Evolutionary conservation across 2,329 filamentous ascomycete genomes (phyloP).

Genomic region (Trichophyton simii): DNA sequence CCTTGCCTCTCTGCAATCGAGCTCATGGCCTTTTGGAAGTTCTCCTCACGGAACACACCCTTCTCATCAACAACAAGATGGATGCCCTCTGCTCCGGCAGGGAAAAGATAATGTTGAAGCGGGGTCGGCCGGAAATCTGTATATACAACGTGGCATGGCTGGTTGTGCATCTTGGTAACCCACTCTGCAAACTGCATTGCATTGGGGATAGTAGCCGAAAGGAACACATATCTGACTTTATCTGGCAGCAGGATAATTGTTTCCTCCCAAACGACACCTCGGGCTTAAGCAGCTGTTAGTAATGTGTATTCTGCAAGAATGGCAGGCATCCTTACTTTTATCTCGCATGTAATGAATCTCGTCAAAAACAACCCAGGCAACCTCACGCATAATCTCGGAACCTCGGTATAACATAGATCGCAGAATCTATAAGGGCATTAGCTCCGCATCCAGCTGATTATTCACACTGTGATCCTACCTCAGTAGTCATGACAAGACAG

Average conservation of each 20-base stretch:
- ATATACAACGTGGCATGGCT: conserved; percentile 97
- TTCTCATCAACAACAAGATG: conserved; percentile 94
- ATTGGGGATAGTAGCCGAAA: conserved; percentile 96
- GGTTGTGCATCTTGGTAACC: conserved; percentile 95
- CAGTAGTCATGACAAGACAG: conserved; percentile 97
- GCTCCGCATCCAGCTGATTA: not conserved
- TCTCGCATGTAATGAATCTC: conserved; percentile 98
- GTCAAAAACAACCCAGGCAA: conserved; percentile 96
- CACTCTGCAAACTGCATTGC: conserved; percentile 99
- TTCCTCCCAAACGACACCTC: conserved; percentile 98
- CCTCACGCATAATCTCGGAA: conserved; percentile 98
- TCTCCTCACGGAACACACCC: conserved; percentile 87
- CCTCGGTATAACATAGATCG: conserved; percentile 96
- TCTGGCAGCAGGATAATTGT: conserved; percentile 96
- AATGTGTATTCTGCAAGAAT: not conserved
- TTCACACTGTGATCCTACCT: conserved; percentile 33
- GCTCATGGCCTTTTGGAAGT: conserved; percentile 93
- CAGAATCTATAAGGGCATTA: conserved; percentile 52
- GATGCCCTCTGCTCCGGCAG: conserved; percentile 81
- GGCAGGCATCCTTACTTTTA: conserved; percentile 40
- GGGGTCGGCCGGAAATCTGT: conserved; percentile 96
- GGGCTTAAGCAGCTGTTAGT: conserved; percentile 32
- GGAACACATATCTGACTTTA: conserved; percentile 96
- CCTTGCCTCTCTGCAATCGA: conserved; percentile 80
- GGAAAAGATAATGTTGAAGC: conserved; percentile 95